Base-by-base conservation (phyloP, 140 eudicot species). In the Bidens hawaiensis region DNA sequence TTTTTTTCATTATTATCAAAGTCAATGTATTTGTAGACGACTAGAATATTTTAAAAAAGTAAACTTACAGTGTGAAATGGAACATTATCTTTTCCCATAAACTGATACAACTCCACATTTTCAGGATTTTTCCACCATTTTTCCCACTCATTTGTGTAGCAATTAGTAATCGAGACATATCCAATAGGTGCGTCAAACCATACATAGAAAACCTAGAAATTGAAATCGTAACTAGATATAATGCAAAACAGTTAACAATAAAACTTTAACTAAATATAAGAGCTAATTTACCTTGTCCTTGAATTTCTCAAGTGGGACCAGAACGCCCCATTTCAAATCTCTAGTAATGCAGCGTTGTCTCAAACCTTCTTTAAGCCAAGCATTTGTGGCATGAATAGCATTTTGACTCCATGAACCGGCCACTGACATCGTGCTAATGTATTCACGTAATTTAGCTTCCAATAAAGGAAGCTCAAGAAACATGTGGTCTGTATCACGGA, bases 181-280 rank as follows among this genome's bases (percentile, higher is more conserved):
- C 99, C 99, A 65, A 93, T 85, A 25, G 99, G 99, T n/a, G 99
- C 99, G 58, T 93, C 99, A 75, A 85, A 93, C 99, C 99, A 93
- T 14, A 93, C 99, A 77, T 93, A 93, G 74, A 90, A 86, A 30
- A 90, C 97, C 97, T 90, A 61, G 6, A 6, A 6, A 67, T 7
- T 13, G 34, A n/a, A n/a, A n/a, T n/a, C n/a, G n/a, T n/a, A n/a
- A 31, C 16, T 15, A 61, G 9, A 60, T 9, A 34, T 46, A 9
- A 22, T n/a, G n/a, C n/a, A n/a, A n/a, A 71, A 41, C 54, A 68
- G 27, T 38, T 46, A 59, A 60, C 51, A 62, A 52, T 27, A 5
- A 41, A 12, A 22, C 15, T 22, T 13, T 14, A 36, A 33, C 17
- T 7, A 60, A 23, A 49, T 60, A 60, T 18, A 70, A 4, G 7